These are phyloP conservation scores for Lipomyces spencermartinsiae DNA, from an alignment of 805 yeast genomes.

Conservation along the genomic window DNA sequence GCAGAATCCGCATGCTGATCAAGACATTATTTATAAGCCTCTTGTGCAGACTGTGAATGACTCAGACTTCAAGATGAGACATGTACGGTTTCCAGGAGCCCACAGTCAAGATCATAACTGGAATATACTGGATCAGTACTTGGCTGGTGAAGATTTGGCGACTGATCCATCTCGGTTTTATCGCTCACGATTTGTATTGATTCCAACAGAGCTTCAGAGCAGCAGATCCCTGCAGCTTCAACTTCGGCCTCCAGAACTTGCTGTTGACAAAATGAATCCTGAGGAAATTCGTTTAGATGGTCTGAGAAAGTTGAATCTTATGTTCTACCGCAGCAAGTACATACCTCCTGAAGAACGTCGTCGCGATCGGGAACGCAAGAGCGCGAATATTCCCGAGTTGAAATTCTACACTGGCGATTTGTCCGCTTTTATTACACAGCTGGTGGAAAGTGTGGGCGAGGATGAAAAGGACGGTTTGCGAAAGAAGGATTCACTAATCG, in stretches of 20 bases:
- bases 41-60: constrained; percentile 81
- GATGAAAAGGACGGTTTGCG: constrained; percentile 41
- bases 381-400: constrained; percentile 72
- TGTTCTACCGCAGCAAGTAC: constrained; percentile 65
- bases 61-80: constrained; percentile 63
- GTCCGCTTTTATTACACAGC: constrained; percentile 65
- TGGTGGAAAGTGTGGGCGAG: constrained; percentile 52
- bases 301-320: constrained; percentile 63
- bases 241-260: constrained; percentile 17
- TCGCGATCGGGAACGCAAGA: constrained; percentile 35
- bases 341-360: constrained; percentile 51
- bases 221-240: constrained; percentile 48
- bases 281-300: constrained; percentile 97
- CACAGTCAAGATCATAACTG: constrained; percentile 64
- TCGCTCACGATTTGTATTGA: constrained; percentile 81
- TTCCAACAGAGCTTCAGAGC: constrained; percentile 75
- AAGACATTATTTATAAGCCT: constrained; percentile 52
- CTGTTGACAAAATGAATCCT: constrained; percentile 64
- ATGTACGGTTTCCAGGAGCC: constrained; percentile 60
- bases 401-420: constrained; percentile 87
- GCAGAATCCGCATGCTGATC: constrained; percentile 32
- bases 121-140: constrained; percentile 87
- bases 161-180: constrained; percentile 59
- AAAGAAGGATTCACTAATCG: constrained; percentile 49
- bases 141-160: constrained; percentile 87